These are phyloP conservation scores for Colletotrichum filicis DNA, from an alignment of 2,329 filamentous ascomycete genomes.

Conservation along the genomic window DNA sequence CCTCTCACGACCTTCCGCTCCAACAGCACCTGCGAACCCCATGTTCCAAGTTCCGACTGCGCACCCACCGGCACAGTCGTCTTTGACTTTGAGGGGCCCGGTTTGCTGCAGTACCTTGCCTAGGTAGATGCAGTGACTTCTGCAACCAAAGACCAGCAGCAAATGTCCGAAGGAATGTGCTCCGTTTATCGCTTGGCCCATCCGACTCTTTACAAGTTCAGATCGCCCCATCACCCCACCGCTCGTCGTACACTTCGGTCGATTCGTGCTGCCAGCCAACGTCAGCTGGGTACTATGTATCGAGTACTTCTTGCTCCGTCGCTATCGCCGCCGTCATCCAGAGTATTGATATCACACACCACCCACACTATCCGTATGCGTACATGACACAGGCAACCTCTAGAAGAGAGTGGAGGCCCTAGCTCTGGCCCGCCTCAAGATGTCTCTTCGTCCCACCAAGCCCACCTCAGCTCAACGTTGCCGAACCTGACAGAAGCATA, in stretches of 20 bases:
- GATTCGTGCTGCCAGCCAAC: constrained; percentile 2
- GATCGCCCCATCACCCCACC: not conserved
- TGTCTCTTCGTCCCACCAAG: constrained; percentile 1
- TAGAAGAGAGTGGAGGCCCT: not conserved
- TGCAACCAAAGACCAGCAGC: constrained; percentile 15
- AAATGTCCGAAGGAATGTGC: constrained; percentile 26
- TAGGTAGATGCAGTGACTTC: not conserved
- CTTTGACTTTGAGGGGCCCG: not conserved
- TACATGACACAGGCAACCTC: not conserved
- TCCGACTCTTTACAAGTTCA: not conserved
- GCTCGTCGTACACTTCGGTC: constrained; percentile 20
- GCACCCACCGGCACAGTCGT: constrained; percentile 6
- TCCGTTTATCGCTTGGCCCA: constrained; percentile 9
- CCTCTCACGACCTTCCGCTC: not conserved
- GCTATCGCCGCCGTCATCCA: not conserved
- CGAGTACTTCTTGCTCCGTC: not conserved
- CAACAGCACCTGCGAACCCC: not conserved
- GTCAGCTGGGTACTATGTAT: not conserved
- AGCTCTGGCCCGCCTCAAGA: not conserved
- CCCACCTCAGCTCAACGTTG: not conserved
- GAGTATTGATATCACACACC: not conserved
- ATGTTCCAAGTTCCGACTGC: not conserved
- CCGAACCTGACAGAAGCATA: constrained; percentile 13
- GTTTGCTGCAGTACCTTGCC: not conserved
- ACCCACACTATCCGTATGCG: not conserved